phyloP scores from a whole-genome alignment of 441 rosid species.

The Adansonia madagascariensis region DNA sequence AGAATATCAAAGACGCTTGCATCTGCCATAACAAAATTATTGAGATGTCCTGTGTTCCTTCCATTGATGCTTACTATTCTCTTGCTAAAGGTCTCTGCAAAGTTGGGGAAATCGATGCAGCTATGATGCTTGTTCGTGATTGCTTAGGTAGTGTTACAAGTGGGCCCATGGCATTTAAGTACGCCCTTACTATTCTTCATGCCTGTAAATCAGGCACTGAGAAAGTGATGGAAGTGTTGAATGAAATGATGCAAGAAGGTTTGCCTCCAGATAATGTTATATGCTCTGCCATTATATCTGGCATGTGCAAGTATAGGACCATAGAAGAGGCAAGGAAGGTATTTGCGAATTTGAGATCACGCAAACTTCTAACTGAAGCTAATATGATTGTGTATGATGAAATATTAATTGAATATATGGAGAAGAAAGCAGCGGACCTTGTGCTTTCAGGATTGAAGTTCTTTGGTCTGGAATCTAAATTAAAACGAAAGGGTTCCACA shows the following conservation, averaged over 20 bases:
- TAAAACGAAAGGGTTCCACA: slow-evolving; percentile 68
- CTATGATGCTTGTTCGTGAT: slow-evolving; percentile 81
- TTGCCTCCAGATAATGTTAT: slow-evolving; percentile 55
- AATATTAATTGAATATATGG: slow-evolving; percentile 71
- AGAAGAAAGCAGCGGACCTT: slow-evolving; percentile 84
- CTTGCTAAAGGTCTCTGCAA: slow-evolving; percentile 74
- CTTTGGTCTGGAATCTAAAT: slow-evolving; percentile 82
- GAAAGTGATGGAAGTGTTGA: slow-evolving; percentile 67
- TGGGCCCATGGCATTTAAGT: slow-evolving; percentile 84
- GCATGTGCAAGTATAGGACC: slow-evolving; percentile 79
- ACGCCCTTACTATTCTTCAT: slow-evolving; percentile 58
- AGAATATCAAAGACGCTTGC: slow-evolving; percentile 60
- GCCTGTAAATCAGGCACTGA: slow-evolving; percentile 59
- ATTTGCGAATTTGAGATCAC: slow-evolving; percentile 56
- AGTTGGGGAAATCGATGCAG: slow-evolving; percentile 81
- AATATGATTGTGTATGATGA: slow-evolving; percentile 71
- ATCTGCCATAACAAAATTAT: slow-evolving; percentile 69
- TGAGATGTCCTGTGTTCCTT: slow-evolving; percentile 69
- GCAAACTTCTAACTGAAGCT: slow-evolving; percentile 63
- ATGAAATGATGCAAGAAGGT: slow-evolving; percentile 81
- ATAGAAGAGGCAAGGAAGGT: slow-evolving; percentile 77
- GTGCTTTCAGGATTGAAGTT: slow-evolving; percentile 74
- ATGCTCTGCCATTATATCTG: slow-evolving; percentile 68
- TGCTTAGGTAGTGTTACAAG: slow-evolving; percentile 71
- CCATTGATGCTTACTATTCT: slow-evolving; percentile 65